Percentiles rank a stretch among this genome's conserved stretches.
Evolutionary conservation across 371 early-diverging fungal species (phyloP).

Genomic region (Gilbertella persicaria): DNA sequence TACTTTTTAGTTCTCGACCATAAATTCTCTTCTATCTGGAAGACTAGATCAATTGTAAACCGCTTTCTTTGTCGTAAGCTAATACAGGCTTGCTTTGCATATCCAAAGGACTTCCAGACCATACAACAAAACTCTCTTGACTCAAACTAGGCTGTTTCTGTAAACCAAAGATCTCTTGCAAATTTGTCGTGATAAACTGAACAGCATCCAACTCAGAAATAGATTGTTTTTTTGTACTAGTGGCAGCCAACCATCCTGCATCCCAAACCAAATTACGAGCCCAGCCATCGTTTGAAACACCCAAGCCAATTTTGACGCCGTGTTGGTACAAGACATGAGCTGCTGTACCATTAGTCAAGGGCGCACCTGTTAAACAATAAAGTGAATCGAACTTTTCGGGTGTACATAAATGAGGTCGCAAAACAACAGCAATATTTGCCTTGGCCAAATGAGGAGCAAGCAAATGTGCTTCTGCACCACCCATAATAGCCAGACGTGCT

Average conservation of each 20-base stretch:
- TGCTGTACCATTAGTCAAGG: constrained; percentile 52
- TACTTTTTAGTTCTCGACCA: too few species aligned
- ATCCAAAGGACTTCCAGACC: constrained; percentile 54
- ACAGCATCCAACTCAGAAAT: constrained; percentile 63
- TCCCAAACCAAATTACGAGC: constrained; percentile 70
- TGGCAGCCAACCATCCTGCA: constrained; percentile 66
- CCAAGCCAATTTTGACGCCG: constrained; percentile 66
- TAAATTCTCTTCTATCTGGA: too few species aligned
- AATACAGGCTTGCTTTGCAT: constrained; percentile 45
- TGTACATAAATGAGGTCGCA: constrained; percentile 65
- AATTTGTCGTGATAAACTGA: constrained; percentile 65
- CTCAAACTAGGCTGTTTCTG: constrained; percentile 3
- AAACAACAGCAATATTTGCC: constrained; percentile 58
- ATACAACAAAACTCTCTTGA: constrained; percentile 39
- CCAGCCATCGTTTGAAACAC: constrained; percentile 53
- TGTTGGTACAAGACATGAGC: constrained; percentile 55
- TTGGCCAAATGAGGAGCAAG: constrained; percentile 59
- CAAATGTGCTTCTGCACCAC: constrained; percentile 71
- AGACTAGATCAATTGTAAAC: too few species aligned
- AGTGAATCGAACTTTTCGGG: constrained; percentile 62
- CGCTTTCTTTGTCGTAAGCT: background rate
- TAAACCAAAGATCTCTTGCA: constrained; percentile 61
- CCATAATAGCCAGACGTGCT: constrained; percentile 43
- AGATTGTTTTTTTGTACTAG: constrained; percentile 14
- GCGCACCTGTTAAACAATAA: constrained; percentile 60